These are phyloP conservation scores for Balansia obtecta DNA, from an alignment of 2,329 filamentous ascomycete genomes.

Conservation along the genomic window DNA sequence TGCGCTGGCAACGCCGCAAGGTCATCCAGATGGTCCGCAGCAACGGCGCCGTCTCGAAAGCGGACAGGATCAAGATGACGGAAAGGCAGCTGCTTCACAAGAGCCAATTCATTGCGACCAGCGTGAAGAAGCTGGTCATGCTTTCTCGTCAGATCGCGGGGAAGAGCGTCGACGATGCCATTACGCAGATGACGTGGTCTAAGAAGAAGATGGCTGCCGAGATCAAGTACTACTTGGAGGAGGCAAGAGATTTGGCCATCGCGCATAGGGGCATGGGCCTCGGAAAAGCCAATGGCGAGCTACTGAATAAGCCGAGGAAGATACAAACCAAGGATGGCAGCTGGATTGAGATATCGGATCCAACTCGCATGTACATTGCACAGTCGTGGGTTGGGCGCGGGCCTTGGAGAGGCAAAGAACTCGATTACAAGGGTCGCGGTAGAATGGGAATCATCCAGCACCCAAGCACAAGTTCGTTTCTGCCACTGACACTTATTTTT, in stretches of 20 bases:
- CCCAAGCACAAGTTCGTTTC: constrained; percentile 60
- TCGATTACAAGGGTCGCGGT: constrained; percentile 67
- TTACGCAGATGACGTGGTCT: constrained; percentile 88
- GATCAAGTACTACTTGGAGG: constrained; percentile 64
- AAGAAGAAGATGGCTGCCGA: constrained; percentile 86
- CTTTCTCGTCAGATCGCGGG: constrained; percentile 81
- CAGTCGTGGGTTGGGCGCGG: constrained; percentile 88
- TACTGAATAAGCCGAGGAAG: constrained; percentile 27
- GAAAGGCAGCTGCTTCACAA: constrained; percentile 44
- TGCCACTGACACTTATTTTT: neutral
- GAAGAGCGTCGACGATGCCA: constrained; percentile 88
- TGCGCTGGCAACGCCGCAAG: constrained; percentile 73
- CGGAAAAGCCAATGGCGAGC: constrained; percentile 28
- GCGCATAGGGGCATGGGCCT: constrained; percentile 78
- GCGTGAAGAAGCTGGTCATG: constrained; percentile 80
- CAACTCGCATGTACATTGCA: constrained; percentile 76
- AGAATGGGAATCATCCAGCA: constrained; percentile 53
- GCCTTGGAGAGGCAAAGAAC: constrained; percentile 39
- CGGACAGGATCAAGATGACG: constrained; percentile 53
- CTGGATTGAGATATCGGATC: constrained; percentile 57
- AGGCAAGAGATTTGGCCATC: constrained; percentile 71
- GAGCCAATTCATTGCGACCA: constrained; percentile 68
- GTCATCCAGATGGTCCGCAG: constrained; percentile 63
- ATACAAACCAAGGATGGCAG: constrained; percentile 67
- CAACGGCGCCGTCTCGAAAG: constrained; percentile 39